Base-by-base conservation (phyloP, 1,139 yeast species). In the Pichia sp. region DNA sequence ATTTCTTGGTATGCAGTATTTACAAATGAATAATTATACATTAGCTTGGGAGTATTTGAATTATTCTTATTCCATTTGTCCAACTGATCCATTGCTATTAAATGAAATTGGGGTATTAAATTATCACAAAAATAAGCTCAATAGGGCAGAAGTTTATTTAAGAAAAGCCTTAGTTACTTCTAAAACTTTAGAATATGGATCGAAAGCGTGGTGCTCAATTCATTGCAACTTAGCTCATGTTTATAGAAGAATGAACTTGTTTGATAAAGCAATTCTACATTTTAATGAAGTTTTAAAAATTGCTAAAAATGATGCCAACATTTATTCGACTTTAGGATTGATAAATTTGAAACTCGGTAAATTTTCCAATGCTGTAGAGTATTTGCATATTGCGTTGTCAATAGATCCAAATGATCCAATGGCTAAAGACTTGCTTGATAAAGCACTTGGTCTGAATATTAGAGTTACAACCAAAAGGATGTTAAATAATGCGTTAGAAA, bases 1-100 rank as follows among this genome's bases (percentile, higher is more conserved):
- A 51, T 92, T 87, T 60, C 72, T 94, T 44, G 99, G 98, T 3
- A 94, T 92, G 96, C 97, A 94, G 67, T 94, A 92, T 65, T 69
- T 89, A 54, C 90, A 87, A 54, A 84, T 92, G 80, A 84, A 83
- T 62, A 90, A 90, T 58, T 69, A 86, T 46, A 77, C 82, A 15
- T 70, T 92, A 48, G 90, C 97, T 0, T 92, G 87, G 57, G 97
- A 92, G 61, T 92, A 90, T 60, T 73, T 94, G 32, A 69, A 75
- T 49, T 78, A 92, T 12, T 79, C 97, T 1, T 82, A 80, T 59
- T 80, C 80, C 36, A 79, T 89, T 3, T 90, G 96, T 64, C 80
- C 84, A 26, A 71, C 79, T 3, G 98, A 94, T 65, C 98, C 98
- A 1, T 68, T 92, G 42, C 68, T 92, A 41, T 70, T 94, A 50